Evolutionary conservation across 805 yeast species (phyloP), one percentile per base, ranked within the genome.

Genomic region (Candida easanensis): DNA sequence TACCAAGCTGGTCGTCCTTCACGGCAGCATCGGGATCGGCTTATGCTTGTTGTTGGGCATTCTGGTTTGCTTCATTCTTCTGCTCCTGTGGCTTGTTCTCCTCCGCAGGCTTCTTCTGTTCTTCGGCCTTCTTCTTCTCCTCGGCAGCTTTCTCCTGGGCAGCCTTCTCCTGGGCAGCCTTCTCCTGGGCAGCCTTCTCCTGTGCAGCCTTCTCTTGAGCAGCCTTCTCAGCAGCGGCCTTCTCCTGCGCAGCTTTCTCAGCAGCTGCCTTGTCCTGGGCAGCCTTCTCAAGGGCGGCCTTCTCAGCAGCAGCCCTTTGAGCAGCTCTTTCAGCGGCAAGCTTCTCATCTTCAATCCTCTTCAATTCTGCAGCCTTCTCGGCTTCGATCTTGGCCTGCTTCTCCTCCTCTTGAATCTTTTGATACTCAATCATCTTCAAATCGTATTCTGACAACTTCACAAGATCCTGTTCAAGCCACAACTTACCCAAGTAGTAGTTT

Each of bases 391-490:
- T 39, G 9, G 20, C 36, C 38, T 34, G 17, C 33, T 38, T 33
- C 23, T 36, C 31, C 25, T 16, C 20, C 28, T 32, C 35, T 17
- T 35, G 45, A 16, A 23, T 31, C 31, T 35, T 10, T 10, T 45
- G 28, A 16, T 41, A 45, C 25, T 45, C 43, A 4, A n/a, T 30
- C 36, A 45, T 27, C 27, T 36, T 43, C 15, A 25, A 27, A 1
- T 53, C 53, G 35, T 52, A 54, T 11, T 52, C 48, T 11, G 28
- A 18, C 10, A 58, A n/a, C 31, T 39, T 40, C 16, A 54, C 58
- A 16, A 58, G 33, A 28, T 55, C 58, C 27, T 51, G 55, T 11
- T 49, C 36, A 19, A 60, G 43, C 64, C 65, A 61, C 21, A 61
- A 37, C 44, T 53, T 58, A 10, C 64, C 62, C 11, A 60, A 25